Base-by-base conservation (phyloP, 805 yeast species). In the Dipodascopsis tothii region DNA sequence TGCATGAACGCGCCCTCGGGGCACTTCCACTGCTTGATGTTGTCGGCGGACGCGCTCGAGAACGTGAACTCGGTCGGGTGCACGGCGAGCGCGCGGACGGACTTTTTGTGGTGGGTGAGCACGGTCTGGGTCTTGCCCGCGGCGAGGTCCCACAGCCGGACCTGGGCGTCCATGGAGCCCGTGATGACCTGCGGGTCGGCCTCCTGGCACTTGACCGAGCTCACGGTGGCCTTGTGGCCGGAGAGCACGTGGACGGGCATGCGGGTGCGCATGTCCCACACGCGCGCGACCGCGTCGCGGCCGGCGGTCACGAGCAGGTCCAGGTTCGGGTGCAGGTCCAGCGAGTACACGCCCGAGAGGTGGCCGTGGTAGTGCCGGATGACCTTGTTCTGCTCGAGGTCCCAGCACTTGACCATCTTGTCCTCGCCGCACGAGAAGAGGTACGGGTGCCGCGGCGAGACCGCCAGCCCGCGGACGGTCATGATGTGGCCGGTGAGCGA, bases 361-460 rank as follows among this genome's bases (percentile, higher is more conserved):
- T 92, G 98, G 3, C 98, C 99, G 64, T 88, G 94, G 62, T 85
- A 92, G 56, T 87, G 86, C 44, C 96, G 69, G 3, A 87, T 75
- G 2, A 84, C 77, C 54, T 77, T 77, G 56, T 88, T 85, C 57
- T 78, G 75, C 61, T 90, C 97, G 54, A 92, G 70, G 67, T 92
- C 99, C 96, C 97, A 92, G 63, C 97, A 88, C 59, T 85, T 78
- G 6, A 87, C 85, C 21, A 87, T 72, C 61, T 88, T 88, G 61
- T 92, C 99, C 59, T 92, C 97, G 35, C 95, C 83, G 20, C 92
- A 88, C 11, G 90, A 77, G 60, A 88, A 92, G 68, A 92, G 66
- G 61, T 90, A 90, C 0, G 97, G 96, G 59, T 80, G 86, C 43
- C 82, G 68, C 2, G 72, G 67, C 0, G 95, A 84, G 0, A 90